Evolutionary conservation across 164 flowering plant species (phyloP).

Genomic region (Vitis rupestris): DNA sequence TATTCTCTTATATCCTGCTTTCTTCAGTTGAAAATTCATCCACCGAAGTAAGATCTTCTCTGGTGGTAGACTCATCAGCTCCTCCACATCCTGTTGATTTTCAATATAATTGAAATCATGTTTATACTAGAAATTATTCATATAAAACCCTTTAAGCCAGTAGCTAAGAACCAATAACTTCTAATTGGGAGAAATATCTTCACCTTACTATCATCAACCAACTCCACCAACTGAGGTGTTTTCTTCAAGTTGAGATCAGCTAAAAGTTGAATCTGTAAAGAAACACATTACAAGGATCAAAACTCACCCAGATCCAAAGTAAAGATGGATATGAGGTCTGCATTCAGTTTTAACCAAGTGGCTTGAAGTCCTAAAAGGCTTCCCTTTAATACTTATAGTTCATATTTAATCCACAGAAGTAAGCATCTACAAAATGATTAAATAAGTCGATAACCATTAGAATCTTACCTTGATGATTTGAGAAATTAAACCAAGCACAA

Average conservation of each 20-base stretch:
- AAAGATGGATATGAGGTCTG: background rate
- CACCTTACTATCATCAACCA: conserved; percentile 86
- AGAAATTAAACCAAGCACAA: conserved; percentile 85
- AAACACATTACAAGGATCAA: conserved; percentile 7
- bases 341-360: background rate
- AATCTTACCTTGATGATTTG: conserved; percentile 82
- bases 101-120: background rate
- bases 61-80: conserved; percentile 69
- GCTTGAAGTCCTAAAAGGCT: background rate
- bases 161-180: background rate
- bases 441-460: conserved; percentile 6
- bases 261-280: conserved; percentile 76
- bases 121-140: background rate
- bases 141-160: background rate
- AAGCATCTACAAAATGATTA: background rate
- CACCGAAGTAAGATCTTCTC: conserved; percentile 76
- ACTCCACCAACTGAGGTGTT: conserved; percentile 87
- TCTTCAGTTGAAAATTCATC: conserved; percentile 86
- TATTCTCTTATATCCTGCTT: conserved; percentile 50
- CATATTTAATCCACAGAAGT: background rate
- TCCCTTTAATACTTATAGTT: background rate
- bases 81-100: conserved; percentile 71
- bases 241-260: conserved; percentile 93
- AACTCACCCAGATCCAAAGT: background rate
- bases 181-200: background rate